Conservation (phyloP, 306 rosid genomes). For the Oxytropis ochrocephala region DNA sequence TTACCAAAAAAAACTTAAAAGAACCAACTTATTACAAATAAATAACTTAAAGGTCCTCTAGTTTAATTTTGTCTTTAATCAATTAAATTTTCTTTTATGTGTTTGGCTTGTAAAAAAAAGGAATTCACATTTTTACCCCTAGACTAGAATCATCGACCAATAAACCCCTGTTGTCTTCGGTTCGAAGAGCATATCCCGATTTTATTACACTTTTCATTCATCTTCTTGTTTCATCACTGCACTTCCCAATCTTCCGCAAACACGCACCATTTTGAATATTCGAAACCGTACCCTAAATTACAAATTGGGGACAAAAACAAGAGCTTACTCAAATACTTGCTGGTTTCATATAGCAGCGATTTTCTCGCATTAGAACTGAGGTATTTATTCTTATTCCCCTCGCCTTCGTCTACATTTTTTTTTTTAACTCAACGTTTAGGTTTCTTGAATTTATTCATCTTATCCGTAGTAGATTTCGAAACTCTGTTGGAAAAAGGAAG, state of each 20-base stretch:
- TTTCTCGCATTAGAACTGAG: slow-evolving; percentile 9
- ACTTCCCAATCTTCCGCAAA: background rate
- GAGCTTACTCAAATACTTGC: background rate
- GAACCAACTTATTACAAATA: too few relatives aligned
- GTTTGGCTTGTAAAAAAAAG: too few relatives aligned
- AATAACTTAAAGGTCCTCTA: too few relatives aligned
- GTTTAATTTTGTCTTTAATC: too few relatives aligned
- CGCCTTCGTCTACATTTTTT: background rate
- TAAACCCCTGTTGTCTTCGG: background rate
- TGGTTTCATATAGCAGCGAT: background rate
- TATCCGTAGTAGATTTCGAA: background rate
- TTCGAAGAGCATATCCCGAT: background rate
- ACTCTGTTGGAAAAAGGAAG: background rate
- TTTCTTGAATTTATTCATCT: background rate
- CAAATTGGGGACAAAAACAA: background rate
- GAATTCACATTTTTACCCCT: background rate
- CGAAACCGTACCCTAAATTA: background rate
- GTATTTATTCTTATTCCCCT: background rate
- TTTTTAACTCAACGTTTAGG: background rate
- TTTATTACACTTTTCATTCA: background rate
- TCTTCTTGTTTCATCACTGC: background rate
- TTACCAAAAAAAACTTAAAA: too few relatives aligned
- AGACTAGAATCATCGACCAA: background rate
- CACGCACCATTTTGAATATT: background rate
- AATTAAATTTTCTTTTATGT: too few relatives aligned